Evolutionary conservation across 169 alveolate genomes (phyloP), one percentile per base, ranked within the genome.

Genomic region (Amoebophrya sp.): DNA sequence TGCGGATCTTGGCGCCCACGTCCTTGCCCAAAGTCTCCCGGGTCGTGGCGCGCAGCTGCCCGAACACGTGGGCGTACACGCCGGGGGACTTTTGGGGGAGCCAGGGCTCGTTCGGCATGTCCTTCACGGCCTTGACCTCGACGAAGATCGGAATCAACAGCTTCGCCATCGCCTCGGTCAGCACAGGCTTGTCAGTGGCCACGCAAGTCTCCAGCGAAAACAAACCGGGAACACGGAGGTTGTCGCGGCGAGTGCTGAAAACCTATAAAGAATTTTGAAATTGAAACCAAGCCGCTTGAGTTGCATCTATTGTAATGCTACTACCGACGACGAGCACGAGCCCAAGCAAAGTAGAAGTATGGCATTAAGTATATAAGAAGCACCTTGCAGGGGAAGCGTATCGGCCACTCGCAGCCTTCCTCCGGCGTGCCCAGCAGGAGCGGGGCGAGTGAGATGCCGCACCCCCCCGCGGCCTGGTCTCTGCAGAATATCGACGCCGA

Each of bases 101-200:
- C 78, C 78, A 58, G 78, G 78, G 78, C 78, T 58, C 78, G 78
- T 58, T 58, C 23, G 78, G 78, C 78, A 58, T 58, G 23, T 58
- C 34, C 78, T 58, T 58, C 78, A 58, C 78, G 26, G 78, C 78
- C 34, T 58, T 58, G 34, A 58, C 78, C 78, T 58, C 78, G 34
- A 58, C 78, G 23, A 58, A 58, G 39, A 58, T 29, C 7, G 78
- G 78, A 16, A 58, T 16, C 78, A 58, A 16, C 29, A 58, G 78
- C 78, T 58, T 2, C 29, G 78, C 78, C 78, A 58, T 58, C 78
- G 26, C 78, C 29, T 58, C 78, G 10, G 78, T 58, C 4, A 58
- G 34, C 26, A 58, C 4, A n/a, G 29, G 4, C 29, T 16, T 13
- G 39, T 58, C 78, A 13, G 78, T 58, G 2, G 34, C 23, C 34